A percentile compares a stretch with the other conserved stretches of the same genome.
phyloP scores from a whole-genome alignment of 305 asterid genomes.

The Solanum hybrid region DNA sequence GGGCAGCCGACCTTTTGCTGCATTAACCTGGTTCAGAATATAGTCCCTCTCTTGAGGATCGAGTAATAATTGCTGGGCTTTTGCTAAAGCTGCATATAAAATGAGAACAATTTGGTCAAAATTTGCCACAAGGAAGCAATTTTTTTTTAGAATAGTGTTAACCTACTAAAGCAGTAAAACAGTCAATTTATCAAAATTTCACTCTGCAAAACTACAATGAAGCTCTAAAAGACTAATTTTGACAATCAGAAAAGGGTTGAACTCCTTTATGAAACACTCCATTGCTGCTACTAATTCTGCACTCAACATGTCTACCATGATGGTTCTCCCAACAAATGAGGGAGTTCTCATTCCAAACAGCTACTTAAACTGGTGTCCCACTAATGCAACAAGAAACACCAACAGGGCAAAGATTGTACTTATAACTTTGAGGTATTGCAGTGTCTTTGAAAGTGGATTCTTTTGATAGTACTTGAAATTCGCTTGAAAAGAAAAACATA shows the following conservation, averaged over 20 bases:
- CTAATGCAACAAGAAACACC: not conserved
- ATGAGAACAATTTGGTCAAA: not conserved
- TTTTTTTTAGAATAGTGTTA: not conserved
- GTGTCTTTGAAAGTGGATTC: not conserved
- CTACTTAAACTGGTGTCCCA: not conserved
- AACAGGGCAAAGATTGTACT: not conserved
- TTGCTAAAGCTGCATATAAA: constrained; percentile 67
- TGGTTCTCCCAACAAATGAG: not conserved
- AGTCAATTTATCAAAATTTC: not conserved
- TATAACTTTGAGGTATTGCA: not conserved
- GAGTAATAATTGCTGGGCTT: constrained; percentile 81
- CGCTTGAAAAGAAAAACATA: not conserved
- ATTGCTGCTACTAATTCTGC: not conserved
- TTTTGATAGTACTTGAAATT: not conserved
- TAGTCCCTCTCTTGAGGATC: constrained; percentile 93
- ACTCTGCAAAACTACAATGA: not conserved
- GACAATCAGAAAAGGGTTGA: not conserved
- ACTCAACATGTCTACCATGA: not conserved
- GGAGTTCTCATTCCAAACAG: not conserved
- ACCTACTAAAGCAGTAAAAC: not conserved
- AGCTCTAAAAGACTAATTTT: not conserved
- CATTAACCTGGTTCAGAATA: constrained; percentile 74
- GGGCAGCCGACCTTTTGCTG: constrained; percentile 68
- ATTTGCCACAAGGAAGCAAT: not conserved
- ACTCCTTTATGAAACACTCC: not conserved